phyloP scores from a whole-genome alignment of 495 filamentous ascomycete genomes.

The Hypoxylon trugodes region DNA sequence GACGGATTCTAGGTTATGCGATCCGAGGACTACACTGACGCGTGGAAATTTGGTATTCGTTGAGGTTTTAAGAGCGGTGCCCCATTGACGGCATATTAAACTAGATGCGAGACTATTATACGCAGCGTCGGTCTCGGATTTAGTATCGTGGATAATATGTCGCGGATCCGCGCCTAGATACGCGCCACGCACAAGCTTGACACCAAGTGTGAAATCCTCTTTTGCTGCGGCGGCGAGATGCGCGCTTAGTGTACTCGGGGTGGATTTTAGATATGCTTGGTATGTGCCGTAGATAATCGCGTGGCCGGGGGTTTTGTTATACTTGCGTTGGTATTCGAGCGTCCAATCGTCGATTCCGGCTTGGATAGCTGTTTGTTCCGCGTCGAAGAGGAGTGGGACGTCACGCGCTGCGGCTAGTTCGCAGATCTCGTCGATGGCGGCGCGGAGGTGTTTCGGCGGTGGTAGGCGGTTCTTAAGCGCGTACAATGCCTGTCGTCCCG shows the following conservation, averaged over 20 bases:
- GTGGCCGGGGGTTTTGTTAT: slow-evolving; percentile 68
- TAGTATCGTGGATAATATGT: slow-evolving; percentile 78
- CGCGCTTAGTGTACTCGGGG: slow-evolving; percentile 66
- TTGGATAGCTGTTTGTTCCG: slow-evolving; percentile 85
- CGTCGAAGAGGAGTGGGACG: slow-evolving; percentile 85
- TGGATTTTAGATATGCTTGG: slow-evolving; percentile 84
- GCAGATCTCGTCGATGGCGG: slow-evolving; percentile 79
- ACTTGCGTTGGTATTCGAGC: slow-evolving; percentile 75
- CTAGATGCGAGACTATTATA: slow-evolving; percentile 52
- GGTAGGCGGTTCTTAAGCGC: slow-evolving; percentile 64
- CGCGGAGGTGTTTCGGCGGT: slow-evolving; percentile 68
- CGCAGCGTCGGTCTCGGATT: slow-evolving; percentile 73
- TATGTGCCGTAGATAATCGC: slow-evolving; percentile 71
- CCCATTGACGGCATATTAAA: slow-evolving; percentile 54
- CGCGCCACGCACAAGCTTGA: slow-evolving; percentile 92
- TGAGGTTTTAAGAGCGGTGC: slow-evolving; percentile 55
- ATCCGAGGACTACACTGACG: slow-evolving; percentile 80
- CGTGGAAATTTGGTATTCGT: slow-evolving; percentile 62
- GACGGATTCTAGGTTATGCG: slow-evolving; percentile 90
- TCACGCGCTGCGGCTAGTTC: slow-evolving; percentile 73
- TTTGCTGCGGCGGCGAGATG: slow-evolving; percentile 72
- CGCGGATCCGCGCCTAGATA: slow-evolving; percentile 85
- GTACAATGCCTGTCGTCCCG: slow-evolving; percentile 77
- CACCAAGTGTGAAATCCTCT: slow-evolving; percentile 80
- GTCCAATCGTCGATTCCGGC: slow-evolving; percentile 88